Percentiles rank a stretch among this genome's conserved stretches.
Conservation (phyloP, 805 yeast genomes). For the Ascoidea rubescens region DNA sequence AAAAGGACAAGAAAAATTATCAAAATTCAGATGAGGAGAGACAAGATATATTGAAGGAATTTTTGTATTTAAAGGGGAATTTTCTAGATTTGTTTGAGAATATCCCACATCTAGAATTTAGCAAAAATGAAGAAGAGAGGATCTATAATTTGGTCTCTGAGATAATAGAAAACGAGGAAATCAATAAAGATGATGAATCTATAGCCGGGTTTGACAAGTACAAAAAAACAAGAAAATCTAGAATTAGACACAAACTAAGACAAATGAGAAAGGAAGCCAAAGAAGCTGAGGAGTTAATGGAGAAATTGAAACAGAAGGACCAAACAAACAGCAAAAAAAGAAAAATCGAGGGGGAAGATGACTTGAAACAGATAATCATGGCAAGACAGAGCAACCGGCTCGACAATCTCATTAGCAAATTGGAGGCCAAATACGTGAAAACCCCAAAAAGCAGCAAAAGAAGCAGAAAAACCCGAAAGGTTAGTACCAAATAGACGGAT, state of each 20-base stretch:
- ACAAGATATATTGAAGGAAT: conserved; percentile 47
- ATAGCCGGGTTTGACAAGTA: conserved; percentile 37
- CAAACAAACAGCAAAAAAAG: conserved; percentile 8
- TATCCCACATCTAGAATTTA: conserved; percentile 63
- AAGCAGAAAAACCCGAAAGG: background rate
- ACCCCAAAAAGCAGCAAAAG: background rate
- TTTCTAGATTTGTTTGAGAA: conserved; percentile 56
- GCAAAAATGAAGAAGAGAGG: conserved; percentile 45
- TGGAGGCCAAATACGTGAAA: conserved; percentile 35
- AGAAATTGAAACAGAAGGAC: conserved; percentile 21
- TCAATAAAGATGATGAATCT: conserved; percentile 18
- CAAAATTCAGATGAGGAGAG: conserved; percentile 47
- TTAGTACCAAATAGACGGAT: too few species aligned
- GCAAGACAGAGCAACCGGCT: conserved; percentile 27
- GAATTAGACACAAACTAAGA: conserved; percentile 33
- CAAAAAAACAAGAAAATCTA: conserved; percentile 30
- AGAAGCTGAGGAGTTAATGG: conserved; percentile 39
- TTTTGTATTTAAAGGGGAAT: conserved; percentile 51
- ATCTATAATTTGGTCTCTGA: conserved; percentile 33
- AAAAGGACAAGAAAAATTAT: conserved; percentile 50
- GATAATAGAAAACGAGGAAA: conserved; percentile 19
- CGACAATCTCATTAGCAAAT: conserved; percentile 29
- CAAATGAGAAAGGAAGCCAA: conserved; percentile 48
- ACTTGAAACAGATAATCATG: conserved; percentile 34
- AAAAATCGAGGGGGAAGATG: conserved; percentile 20